These are phyloP conservation scores for Huntiella abstrusa DNA, from an alignment of 2,329 filamentous ascomycete genomes.

Conservation along the genomic window DNA sequence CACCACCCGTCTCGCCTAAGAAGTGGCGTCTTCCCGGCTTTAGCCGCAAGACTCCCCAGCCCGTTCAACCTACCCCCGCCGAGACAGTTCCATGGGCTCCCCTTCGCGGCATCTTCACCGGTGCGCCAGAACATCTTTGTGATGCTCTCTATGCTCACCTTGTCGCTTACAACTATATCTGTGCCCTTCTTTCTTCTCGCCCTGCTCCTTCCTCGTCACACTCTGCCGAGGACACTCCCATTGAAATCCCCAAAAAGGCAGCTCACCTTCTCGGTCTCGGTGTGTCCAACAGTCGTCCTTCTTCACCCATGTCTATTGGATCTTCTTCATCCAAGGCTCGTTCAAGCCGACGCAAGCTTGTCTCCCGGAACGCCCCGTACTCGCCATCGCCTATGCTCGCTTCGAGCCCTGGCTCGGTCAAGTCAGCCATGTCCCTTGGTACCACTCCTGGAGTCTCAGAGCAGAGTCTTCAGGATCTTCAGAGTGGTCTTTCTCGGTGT, in stretches of 20 bases:
- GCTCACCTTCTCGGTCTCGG: slow-evolving; percentile 31
- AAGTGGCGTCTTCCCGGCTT: slow-evolving; percentile 10
- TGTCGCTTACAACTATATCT: slow-evolving; percentile 39
- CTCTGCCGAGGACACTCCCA: slow-evolving; percentile 9
- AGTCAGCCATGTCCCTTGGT: slow-evolving; percentile 13
- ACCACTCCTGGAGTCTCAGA: too few relatives aligned
- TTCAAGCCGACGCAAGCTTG: neutral
- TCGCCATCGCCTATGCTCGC: neutral
- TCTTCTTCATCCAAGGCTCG: neutral
- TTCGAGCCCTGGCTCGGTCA: slow-evolving; percentile 12
- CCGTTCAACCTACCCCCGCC: neutral
- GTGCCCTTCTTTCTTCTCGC: slow-evolving; percentile 15
- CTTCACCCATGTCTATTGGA: slow-evolving; percentile 12
- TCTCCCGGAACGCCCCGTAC: neutral
- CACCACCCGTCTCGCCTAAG: neutral
- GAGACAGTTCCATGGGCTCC: slow-evolving; percentile 21
- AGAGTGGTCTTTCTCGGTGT: slow-evolving; percentile 30
- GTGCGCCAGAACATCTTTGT: slow-evolving; percentile 34
- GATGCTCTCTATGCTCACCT: slow-evolving; percentile 41
- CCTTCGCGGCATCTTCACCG: slow-evolving; percentile 33
- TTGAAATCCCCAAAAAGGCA: slow-evolving; percentile 32
- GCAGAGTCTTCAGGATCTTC: slow-evolving; percentile 20
- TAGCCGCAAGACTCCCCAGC: neutral
- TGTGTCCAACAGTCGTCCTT: slow-evolving; percentile 11
- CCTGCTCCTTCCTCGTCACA: slow-evolving; percentile 9